These are phyloP conservation scores for Fraxinus paxiana DNA, from an alignment of 305 asterid genomes.

Conservation along the genomic window DNA sequence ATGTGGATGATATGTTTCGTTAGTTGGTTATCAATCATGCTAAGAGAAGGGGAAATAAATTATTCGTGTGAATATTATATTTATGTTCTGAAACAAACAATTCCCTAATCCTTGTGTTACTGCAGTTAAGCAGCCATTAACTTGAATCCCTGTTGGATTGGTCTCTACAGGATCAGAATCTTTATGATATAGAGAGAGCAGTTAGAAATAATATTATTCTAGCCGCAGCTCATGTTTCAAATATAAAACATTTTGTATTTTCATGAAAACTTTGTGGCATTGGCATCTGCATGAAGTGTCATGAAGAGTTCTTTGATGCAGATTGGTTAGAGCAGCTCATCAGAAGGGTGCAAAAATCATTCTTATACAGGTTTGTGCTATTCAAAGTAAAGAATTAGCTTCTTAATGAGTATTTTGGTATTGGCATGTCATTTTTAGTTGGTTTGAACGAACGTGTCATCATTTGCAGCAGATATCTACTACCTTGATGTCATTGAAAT, in stretches of 20 bases:
- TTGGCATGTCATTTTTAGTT: neutral
- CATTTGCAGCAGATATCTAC: neutral
- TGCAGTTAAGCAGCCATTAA: neutral
- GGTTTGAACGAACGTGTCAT: neutral
- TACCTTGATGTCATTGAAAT: neutral
- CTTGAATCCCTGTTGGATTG: neutral
- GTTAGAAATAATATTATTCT: neutral
- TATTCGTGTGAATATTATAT: neutral
- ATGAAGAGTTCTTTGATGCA: conserved; percentile 36
- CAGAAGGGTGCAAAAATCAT: conserved; percentile 82
- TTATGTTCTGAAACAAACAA: neutral
- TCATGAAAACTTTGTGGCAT: conserved; percentile 6
- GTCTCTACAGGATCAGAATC: neutral
- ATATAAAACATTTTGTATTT: neutral
- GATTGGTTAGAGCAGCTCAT: conserved; percentile 87
- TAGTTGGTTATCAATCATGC: neutral
- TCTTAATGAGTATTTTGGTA: conserved; percentile 9
- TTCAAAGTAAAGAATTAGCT: conserved; percentile 6
- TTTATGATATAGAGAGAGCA: conserved; percentile 2
- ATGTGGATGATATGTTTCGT: neutral
- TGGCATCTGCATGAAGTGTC: neutral
- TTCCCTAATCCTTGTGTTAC: neutral
- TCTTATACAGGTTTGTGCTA: conserved; percentile 68
- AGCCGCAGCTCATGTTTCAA: neutral
- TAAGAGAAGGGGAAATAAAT: neutral